These are phyloP conservation scores for Actinomucor elegans DNA, from an alignment of 371 early-diverging fungal genomes.

Conservation along the genomic window DNA sequence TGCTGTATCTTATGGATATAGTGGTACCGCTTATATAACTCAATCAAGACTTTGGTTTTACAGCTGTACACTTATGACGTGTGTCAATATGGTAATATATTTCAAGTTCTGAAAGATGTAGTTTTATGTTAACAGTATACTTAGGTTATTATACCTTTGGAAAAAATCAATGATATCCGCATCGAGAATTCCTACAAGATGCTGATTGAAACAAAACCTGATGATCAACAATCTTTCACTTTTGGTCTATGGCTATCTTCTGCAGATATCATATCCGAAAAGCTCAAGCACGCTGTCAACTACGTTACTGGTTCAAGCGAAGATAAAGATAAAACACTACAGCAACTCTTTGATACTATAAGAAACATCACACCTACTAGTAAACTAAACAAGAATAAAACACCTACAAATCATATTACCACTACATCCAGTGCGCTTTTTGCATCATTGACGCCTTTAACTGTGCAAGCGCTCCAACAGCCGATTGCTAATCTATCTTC, in stretches of 20 bases:
- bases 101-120: not conserved
- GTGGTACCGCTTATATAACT: slow-evolving; percentile 34
- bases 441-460: slow-evolving; percentile 37
- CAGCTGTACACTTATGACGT: slow-evolving; percentile 40
- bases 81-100: slow-evolving; percentile 33
- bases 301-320: slow-evolving; percentile 3
- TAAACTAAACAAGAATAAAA: slow-evolving; percentile 8
- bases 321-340: too few species aligned
- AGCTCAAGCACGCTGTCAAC: slow-evolving; percentile 22
- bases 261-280: slow-evolving; percentile 30
- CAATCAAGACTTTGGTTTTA: slow-evolving; percentile 45
- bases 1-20: slow-evolving; percentile 24
- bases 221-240: slow-evolving; percentile 7
- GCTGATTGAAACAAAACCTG: slow-evolving; percentile 16
- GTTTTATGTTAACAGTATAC: not conserved
- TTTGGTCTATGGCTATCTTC: slow-evolving; percentile 41
- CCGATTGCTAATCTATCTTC: not conserved
- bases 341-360: slow-evolving; percentile 30
- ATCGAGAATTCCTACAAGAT: slow-evolving; percentile 10
- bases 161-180: slow-evolving; percentile 26
- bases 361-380: slow-evolving; percentile 15
- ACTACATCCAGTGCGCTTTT: slow-evolving; percentile 28
- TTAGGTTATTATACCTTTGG: slow-evolving; percentile 40
- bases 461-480: slow-evolving; percentile 33
- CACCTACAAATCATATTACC: slow-evolving; percentile 32